Conservation (phyloP, 1,284 basidiomycete genomes). For the Puccinia triticina region DNA sequence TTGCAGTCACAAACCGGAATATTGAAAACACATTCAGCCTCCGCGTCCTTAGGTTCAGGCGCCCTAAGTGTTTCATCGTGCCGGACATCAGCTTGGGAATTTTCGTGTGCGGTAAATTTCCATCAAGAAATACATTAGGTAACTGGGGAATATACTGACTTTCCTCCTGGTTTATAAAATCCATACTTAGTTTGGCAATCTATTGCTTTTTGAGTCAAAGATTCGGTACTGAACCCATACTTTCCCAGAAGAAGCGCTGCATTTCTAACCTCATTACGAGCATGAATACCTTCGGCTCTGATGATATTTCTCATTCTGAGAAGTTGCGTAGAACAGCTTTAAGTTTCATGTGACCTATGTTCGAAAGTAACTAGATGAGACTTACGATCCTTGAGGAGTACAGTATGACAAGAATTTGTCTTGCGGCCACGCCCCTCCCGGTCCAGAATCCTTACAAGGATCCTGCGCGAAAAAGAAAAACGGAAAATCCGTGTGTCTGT, state of each 20-base stretch:
- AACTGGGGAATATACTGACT: background rate
- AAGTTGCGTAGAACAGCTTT: background rate
- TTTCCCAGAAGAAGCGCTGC: background rate
- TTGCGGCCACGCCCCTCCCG: slow-evolving; percentile 36
- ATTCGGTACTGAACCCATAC: slow-evolving; percentile 28
- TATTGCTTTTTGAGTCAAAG: background rate
- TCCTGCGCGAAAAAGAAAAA: background rate
- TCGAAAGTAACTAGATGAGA: background rate
- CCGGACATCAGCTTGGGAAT: background rate
- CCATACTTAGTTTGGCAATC: slow-evolving; percentile 18
- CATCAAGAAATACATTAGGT: background rate
- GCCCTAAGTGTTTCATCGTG: background rate
- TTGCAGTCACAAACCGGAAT: slow-evolving; percentile 5
- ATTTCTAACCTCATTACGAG: background rate
- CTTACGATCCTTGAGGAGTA: slow-evolving; percentile 25
- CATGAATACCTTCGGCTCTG: slow-evolving; percentile 22
- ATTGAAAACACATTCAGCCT: background rate
- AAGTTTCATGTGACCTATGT: background rate
- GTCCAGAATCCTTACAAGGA: background rate
- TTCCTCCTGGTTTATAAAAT: slow-evolving; percentile 11
- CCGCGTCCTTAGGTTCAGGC: background rate
- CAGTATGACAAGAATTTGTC: slow-evolving; percentile 36
- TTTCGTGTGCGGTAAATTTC: no score
- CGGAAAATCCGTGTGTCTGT: background rate
- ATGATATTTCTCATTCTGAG: slow-evolving; percentile 36